Base-by-base conservation (phyloP, 371 early-diverging fungal genomes). In the Haplosporangium sp. region DNA sequence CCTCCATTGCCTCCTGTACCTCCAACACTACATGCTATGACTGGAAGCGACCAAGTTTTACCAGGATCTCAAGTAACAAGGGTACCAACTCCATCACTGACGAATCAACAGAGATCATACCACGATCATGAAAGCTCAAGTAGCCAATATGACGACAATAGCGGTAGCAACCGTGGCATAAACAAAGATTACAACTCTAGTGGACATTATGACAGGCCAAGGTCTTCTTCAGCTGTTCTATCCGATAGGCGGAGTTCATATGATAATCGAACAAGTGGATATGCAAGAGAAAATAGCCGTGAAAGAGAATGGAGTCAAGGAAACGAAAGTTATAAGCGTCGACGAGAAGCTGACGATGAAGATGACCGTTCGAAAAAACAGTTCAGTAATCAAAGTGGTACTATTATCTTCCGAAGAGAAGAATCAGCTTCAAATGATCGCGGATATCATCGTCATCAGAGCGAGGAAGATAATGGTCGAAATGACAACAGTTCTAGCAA, bases 1-100 rank as follows among this genome's bases (percentile, higher is more conserved):
- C 61, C 66, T 44, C 53, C 71, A 44, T 37, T 63, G 37, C 70
- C 70, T 37, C 57, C 70, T 19, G 27, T 63, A 65, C 60, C 65
- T 19, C 52, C 52, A 4, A 61, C 45, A 39, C 50, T 60, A 8
- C 65, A 40, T 57, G 47, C 39, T 34, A n/a, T 20, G n/a, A 34
- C 35, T 66, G 67, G 67, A 38, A 4, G 52, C 42, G 37, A 5
- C 50, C 56, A 42, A 35, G 15, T 50, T 47, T 63, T 13, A 6
- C 20, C 48, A 38, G 45, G 44, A 6, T 11, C 68, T 53, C 20
- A 38, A 20, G 13, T 13, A 10, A 15, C 15, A 45, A 45, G 45
- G 45, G 10, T 45, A 10, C 15, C 45, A 45, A 15, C 40, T n/a
- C 55, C 69, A 4, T 17, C 53, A 27, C 62, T 68, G 62, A 42